Conservation (phyloP, 352 stramenopile genomes). For the Phytophthora pini region DNA sequence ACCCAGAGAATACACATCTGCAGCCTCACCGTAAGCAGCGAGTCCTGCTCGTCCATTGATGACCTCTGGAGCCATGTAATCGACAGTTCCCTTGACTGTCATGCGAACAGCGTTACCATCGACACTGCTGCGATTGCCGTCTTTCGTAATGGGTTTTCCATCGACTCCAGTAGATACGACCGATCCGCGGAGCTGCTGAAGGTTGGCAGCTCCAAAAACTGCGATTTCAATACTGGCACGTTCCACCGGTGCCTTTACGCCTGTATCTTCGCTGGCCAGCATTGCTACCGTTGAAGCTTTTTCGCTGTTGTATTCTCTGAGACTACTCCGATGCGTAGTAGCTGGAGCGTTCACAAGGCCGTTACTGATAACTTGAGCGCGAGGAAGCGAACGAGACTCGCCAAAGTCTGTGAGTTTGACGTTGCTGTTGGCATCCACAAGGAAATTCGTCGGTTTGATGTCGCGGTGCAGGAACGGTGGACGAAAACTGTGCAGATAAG, state of each 20-base stretch:
- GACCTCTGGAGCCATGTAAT: constrained; percentile 86
- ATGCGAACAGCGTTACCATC: constrained; percentile 42
- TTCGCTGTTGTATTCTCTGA: constrained; percentile 19
- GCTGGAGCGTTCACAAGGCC: constrained; percentile 8
- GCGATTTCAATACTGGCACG: constrained; percentile 37
- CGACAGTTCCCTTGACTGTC: constrained; percentile 73
- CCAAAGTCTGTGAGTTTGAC: constrained; percentile 81
- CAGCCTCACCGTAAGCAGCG: constrained; percentile 64
- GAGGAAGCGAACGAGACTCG: constrained; percentile 61
- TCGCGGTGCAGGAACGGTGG: constrained; percentile 79
- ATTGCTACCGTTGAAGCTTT: constrained; percentile 38
- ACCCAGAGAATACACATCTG: constrained; percentile 76
- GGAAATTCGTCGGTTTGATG: constrained; percentile 81
- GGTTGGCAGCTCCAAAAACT: constrained; percentile 38
- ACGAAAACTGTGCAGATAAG: constrained; percentile 80
- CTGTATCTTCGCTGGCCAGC: constrained; percentile 25
- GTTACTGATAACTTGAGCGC: constrained; percentile 42
- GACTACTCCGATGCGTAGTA: constrained; percentile 12
- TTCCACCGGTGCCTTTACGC: constrained; percentile 10
- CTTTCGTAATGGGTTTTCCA: constrained; percentile 10
- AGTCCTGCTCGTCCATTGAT: constrained; percentile 64
- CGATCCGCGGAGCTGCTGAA: constrained; percentile 38
- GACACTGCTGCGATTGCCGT: constrained; percentile 15
- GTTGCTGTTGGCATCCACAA: constrained; percentile 59
- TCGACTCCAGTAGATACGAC: constrained; percentile 17